Conservation (phyloP, 2,329 filamentous ascomycete species). For the Aspergillus fumigatiaffinis region DNA sequence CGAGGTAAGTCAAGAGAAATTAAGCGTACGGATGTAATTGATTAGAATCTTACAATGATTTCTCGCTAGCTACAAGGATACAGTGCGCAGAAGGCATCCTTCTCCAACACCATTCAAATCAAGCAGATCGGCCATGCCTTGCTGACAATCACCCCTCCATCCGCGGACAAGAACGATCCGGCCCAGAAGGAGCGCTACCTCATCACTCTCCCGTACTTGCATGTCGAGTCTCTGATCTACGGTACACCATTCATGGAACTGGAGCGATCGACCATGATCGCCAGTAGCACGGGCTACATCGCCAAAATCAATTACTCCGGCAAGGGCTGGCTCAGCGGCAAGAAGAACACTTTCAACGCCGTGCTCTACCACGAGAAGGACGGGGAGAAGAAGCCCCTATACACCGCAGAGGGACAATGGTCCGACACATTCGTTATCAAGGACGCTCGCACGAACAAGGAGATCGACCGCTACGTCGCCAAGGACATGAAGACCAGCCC, state of each 20-base stretch:
- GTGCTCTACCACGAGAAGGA: constrained; percentile 64
- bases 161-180: constrained; percentile 46
- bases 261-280: constrained; percentile 78
- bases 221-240: constrained; percentile 86
- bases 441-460: constrained; percentile 54
- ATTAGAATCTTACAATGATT: background rate
- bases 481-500: constrained; percentile 57
- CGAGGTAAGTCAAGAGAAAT: constrained; percentile 36
- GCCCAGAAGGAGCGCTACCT: constrained; percentile 65
- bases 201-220: constrained; percentile 84
- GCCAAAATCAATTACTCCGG: constrained; percentile 90
- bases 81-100: constrained; percentile 94
- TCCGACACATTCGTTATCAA: constrained; percentile 76
- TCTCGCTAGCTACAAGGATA: constrained; percentile 63
- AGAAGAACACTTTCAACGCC: constrained; percentile 87
- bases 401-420: constrained; percentile 88
- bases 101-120: constrained; percentile 88
- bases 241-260: constrained; percentile 80
- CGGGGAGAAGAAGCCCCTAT: constrained; percentile 65
- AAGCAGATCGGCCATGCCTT: constrained; percentile 91
- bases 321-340: constrained; percentile 90
- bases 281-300: constrained; percentile 79
- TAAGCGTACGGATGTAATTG: background rate
- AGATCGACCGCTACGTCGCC: constrained; percentile 60
- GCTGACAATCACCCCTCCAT: constrained; percentile 60